Base-by-base conservation (phyloP, 495 filamentous ascomycete genomes). In the Penicillium cataractarum region DNA sequence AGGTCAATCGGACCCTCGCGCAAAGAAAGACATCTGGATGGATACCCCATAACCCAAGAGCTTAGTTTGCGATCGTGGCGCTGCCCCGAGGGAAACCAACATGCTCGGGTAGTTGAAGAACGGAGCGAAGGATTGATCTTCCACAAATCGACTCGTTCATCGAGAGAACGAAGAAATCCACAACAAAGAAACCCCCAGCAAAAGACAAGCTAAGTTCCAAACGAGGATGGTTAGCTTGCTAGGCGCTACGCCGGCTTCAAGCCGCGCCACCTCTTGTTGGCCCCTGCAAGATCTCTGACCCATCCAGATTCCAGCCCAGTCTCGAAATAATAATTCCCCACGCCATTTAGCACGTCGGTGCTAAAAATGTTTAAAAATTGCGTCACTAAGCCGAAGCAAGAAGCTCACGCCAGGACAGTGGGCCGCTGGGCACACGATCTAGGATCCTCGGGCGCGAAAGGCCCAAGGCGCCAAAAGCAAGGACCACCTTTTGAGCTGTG, bases 401-500 rank as follows among this genome's bases (percentile, higher is more conserved):
- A 46, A 46, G 42, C 42, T 26, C 3, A 31, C 29, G 48, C 22
- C 24, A 51, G 31, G 31, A 7, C n/a, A 44, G 19, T 44, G 31
- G 51, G 22, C 35, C n/a, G 22, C 8, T 44, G 31, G 51, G 22
- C 35, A 54, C 54, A 63, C 48, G 46, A 65, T 58, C 67, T 59
- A 27, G 53, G 58, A 71, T 71, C 65, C 66, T 51, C 37, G 24
- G 22, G 19, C 52, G 42, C 19, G 48, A 33, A 55, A 61, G 57
- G 66, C 68, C 48, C 54, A 51, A 26, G 19, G 49, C 52, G 49
- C 19, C 49, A 27, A 55, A 61, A 60, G 66, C 68, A 58, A 52
- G 66, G 68, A 61, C 66, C 65, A 71, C 65, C 44, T 35, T 12
- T 57, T 53, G 64, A 49, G 49, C 60, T 49, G 39, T 65, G 65